Evolutionary conservation across 148 eudicot genomes (phyloP).

Genomic region (Vaccinium vitisidaea): DNA sequence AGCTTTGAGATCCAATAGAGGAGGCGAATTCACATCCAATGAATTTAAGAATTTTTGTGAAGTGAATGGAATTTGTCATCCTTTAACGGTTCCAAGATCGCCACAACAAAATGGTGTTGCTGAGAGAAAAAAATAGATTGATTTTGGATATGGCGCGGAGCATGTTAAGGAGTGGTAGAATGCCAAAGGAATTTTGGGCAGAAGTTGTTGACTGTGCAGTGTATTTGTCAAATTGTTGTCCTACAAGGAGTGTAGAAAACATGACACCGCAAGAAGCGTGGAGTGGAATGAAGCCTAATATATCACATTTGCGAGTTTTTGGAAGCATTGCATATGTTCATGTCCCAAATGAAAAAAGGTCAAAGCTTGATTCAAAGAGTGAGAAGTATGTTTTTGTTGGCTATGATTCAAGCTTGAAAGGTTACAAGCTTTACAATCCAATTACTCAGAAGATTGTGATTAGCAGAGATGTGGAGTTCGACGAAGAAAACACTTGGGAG

Average conservation of each 20-base stretch:
- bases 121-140: background rate
- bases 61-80: background rate
- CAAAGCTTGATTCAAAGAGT: background rate
- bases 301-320: background rate
- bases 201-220: background rate
- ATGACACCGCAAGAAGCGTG: background rate
- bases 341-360: background rate
- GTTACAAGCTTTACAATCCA: background rate
- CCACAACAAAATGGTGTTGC: background rate
- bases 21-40: background rate
- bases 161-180: background rate
- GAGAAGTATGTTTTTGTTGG: background rate
- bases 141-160: background rate
- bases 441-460: background rate
- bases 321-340: background rate
- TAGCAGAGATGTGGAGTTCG: background rate
- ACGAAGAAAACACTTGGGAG: background rate
- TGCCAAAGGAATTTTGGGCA: background rate
- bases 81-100: background rate
- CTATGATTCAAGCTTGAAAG: background rate
- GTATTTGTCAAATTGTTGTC: background rate
- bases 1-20: too few relatives aligned
- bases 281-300: background rate
- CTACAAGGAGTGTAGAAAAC: background rate
- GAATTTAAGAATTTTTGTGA: background rate